Evolutionary conservation across 2,329 filamentous ascomycete genomes (phyloP).

Genomic region (Aureobasidium sp.): DNA sequence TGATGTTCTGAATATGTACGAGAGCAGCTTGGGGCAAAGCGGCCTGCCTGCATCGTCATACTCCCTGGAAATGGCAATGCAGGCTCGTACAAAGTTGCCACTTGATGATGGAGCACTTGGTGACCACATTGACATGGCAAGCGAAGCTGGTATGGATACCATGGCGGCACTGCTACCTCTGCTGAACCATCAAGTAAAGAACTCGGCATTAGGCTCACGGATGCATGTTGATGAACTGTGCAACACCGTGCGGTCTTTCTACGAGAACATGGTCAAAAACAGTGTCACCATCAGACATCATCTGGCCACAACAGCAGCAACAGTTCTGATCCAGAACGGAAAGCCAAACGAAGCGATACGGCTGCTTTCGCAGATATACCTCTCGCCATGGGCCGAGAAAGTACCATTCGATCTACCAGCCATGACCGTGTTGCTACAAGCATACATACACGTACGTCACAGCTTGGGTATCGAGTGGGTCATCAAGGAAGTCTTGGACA

Average conservation of each 20-base stretch:
- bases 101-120: slow-evolving; percentile 18
- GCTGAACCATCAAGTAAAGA: slow-evolving; percentile 24
- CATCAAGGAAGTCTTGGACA: slow-evolving; percentile 23
- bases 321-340: slow-evolving; percentile 24
- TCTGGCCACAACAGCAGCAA: slow-evolving; percentile 26
- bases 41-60: slow-evolving; percentile 24
- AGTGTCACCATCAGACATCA: slow-evolving; percentile 24
- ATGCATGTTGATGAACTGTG: slow-evolving; percentile 17
- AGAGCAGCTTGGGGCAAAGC: slow-evolving; percentile 17
- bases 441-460: slow-evolving; percentile 19
- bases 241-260: slow-evolving; percentile 24
- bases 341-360: slow-evolving; percentile 23
- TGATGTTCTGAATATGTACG: slow-evolving; percentile 24
- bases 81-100: slow-evolving; percentile 19
- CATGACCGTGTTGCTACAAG: slow-evolving; percentile 28
- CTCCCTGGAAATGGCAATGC: slow-evolving; percentile 25
- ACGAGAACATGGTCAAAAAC: slow-evolving; percentile 25
- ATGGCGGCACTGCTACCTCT: slow-evolving; percentile 24
- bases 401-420: slow-evolving; percentile 25
- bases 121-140: slow-evolving; percentile 22
- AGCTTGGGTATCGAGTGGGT: slow-evolving; percentile 25
- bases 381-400: slow-evolving; percentile 21
- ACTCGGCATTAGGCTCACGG: slow-evolving; percentile 16
- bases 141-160: slow-evolving; percentile 26
- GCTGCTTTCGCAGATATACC: slow-evolving; percentile 25